Percentiles rank a stretch among this genome's conserved stretches.
phyloP scores from a whole-genome alignment of 2,329 filamentous ascomycete species.

The Fusarium tanahbumbuense region DNA sequence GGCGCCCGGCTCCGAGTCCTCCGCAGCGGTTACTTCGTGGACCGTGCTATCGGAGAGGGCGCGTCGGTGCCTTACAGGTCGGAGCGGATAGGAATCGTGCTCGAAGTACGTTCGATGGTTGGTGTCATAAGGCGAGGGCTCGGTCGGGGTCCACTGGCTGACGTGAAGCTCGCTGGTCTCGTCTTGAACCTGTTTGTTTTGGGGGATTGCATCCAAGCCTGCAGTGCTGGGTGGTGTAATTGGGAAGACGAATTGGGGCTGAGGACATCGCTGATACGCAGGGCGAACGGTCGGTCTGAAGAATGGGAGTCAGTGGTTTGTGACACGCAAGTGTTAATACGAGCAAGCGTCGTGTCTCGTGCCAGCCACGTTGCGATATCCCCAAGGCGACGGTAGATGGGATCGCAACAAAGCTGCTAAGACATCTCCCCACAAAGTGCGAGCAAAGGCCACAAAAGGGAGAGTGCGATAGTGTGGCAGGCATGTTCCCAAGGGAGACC shows the following conservation, averaged over 20 bases:
- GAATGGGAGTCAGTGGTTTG: conserved; percentile 37
- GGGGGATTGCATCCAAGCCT: conserved; percentile 61
- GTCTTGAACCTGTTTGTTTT: conserved; percentile 43
- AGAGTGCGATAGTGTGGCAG: conserved; percentile 32
- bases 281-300: conserved; percentile 70
- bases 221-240: conserved; percentile 70
- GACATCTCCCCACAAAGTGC: conserved; percentile 33
- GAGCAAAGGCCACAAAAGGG: conserved; percentile 27
- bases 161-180: conserved; percentile 47
- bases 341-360: conserved; percentile 21
- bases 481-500: conserved; percentile 29
- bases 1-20: conserved; percentile 71
- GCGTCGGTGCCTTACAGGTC: conserved; percentile 62
- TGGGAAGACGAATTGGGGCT: conserved; percentile 70
- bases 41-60: conserved; percentile 82
- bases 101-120: conserved; percentile 50
- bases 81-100: conserved; percentile 31
- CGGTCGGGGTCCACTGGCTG: conserved; percentile 58
- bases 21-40: conserved; percentile 68
- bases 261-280: conserved; percentile 70
- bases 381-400: conserved; percentile 15
- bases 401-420: conserved; percentile 26
- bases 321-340: conserved; percentile 30
- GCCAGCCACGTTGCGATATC: conserved; percentile 30
- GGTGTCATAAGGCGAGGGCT: conserved; percentile 52